A percentile compares a stretch with the other conserved stretches of the same genome.
phyloP scores from a whole-genome alignment of 2,329 filamentous ascomycete species.

The Moelleriella libera region DNA sequence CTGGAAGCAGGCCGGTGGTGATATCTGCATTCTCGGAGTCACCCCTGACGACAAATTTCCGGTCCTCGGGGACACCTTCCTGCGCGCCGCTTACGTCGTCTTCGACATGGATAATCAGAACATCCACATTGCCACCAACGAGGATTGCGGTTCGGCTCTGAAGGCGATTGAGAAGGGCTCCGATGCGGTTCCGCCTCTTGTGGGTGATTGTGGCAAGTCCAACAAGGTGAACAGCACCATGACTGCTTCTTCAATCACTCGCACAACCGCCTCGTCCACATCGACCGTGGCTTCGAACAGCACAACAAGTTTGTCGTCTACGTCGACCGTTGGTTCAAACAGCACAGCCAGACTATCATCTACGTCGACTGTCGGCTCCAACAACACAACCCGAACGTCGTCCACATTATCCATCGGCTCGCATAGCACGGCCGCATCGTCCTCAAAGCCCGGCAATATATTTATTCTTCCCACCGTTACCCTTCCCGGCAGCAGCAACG shows the following conservation, averaged over 20 bases:
- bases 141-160: slow-evolving; percentile 23
- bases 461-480: neutral
- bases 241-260: neutral
- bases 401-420: neutral
- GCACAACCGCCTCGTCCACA: neutral
- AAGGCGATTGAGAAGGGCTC: slow-evolving; percentile 25
- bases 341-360: neutral
- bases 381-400: neutral
- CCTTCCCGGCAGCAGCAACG: neutral
- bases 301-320: neutral
- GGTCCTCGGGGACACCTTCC: slow-evolving; percentile 29
- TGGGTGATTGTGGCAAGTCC: slow-evolving; percentile 15
- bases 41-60: slow-evolving; percentile 23
- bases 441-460: neutral
- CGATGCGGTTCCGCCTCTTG: slow-evolving; percentile 16
- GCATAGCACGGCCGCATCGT: neutral
- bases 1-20: slow-evolving; percentile 18
- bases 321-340: neutral
- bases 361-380: neutral
- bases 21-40: slow-evolving; percentile 29
- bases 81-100: slow-evolving; percentile 28
- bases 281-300: neutral
- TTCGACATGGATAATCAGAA: slow-evolving; percentile 26
- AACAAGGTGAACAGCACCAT: slow-evolving; percentile 3
- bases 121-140: slow-evolving; percentile 21